Percentiles rank a stretch among this genome's conserved stretches.
Conservation (phyloP, 2,329 filamentous ascomycete species). For the Talaromyces rugulosus region DNA sequence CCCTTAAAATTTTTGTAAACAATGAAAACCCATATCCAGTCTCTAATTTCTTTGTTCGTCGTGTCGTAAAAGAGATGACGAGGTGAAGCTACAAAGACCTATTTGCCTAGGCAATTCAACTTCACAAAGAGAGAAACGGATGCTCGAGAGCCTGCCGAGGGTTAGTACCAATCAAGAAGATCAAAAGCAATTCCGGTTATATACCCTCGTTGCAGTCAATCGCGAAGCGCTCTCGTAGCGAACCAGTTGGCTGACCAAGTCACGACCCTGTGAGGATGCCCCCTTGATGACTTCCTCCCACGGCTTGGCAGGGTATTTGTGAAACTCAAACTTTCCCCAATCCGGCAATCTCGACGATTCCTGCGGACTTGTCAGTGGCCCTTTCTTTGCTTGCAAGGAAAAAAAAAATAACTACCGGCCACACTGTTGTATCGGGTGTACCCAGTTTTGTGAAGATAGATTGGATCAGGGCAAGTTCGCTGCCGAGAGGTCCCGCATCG, state of each 20-base stretch:
- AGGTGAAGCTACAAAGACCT: background rate
- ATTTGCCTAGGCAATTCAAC: background rate
- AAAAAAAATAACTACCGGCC: conserved; percentile 59
- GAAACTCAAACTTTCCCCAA: conserved; percentile 82
- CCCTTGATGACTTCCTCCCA: conserved; percentile 70
- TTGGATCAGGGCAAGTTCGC: conserved; percentile 82
- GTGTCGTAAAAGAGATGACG: background rate
- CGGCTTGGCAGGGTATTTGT: conserved; percentile 60
- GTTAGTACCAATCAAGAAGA: conserved; percentile 5
- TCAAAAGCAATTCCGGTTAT: conserved; percentile 5
- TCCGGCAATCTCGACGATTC: conserved; percentile 61
- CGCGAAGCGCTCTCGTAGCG: conserved; percentile 67
- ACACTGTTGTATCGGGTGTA: conserved; percentile 72
- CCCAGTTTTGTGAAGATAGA: conserved; percentile 91
- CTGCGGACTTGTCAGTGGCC: conserved; percentile 18
- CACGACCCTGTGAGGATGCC: conserved; percentile 54
- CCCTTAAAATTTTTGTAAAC: background rate
- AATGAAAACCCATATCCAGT: background rate
- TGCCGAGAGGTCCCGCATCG: conserved; percentile 83
- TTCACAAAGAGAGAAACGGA: conserved; percentile 29
- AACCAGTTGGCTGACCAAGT: conserved; percentile 65
- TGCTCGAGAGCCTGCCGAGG: conserved; percentile 32
- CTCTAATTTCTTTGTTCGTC: background rate
- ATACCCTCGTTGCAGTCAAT: conserved; percentile 62
- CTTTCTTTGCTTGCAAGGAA: background rate